Base-by-base conservation (phyloP, 352 stramenopile genomes). In the Phytopythium helicoides region DNA sequence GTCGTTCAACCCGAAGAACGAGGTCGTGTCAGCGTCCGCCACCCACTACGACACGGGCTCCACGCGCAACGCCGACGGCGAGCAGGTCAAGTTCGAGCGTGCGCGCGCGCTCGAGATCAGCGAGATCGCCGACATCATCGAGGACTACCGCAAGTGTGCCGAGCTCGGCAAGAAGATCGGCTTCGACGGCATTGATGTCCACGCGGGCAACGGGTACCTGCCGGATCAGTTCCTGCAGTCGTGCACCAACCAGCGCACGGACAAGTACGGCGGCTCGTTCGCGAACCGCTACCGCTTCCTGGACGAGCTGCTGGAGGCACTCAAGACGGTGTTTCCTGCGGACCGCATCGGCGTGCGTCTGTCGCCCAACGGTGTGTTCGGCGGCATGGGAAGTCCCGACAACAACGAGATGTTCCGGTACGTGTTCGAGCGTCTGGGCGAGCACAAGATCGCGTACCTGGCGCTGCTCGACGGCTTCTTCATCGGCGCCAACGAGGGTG, bases 151-250 rank as follows among this genome's bases (percentile, higher is more conserved):
- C n/a, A n/a, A n/a, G n/a, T n/a, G n/a, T n/a, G n/a, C n/a, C n/a
- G n/a, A n/a, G n/a, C n/a, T n/a, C n/a, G n/a, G n/a, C n/a, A n/a
- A n/a, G n/a, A n/a, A n/a, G n/a, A n/a, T n/a, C n/a, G n/a, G n/a
- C n/a, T n/a, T 82, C 2, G 72, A 71, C 25, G 62, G 62, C 4
- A 58, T 71, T 1, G 62, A 71, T 35, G 41, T 71, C 91, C 92
- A 97, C 64, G 58, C 19, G 8, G 92, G 83, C 4, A 95, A 97
- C 52, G 92, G 91, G 1, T 98, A 97, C 51, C 65, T 98, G 25
- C 62, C 97, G 44, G 87, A 97, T 56, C 68, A 96, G 61, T 96
- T 97, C 63, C 56, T 97, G 25, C 73, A 92, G 56, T 71, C 62
- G 12, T 53, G 22, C 12, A 52, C 58, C 38, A 96, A 96, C 67